These are phyloP conservation scores for Penicillium sp. DNA, from an alignment of 2,329 filamentous ascomycete genomes.

Conservation along the genomic window DNA sequence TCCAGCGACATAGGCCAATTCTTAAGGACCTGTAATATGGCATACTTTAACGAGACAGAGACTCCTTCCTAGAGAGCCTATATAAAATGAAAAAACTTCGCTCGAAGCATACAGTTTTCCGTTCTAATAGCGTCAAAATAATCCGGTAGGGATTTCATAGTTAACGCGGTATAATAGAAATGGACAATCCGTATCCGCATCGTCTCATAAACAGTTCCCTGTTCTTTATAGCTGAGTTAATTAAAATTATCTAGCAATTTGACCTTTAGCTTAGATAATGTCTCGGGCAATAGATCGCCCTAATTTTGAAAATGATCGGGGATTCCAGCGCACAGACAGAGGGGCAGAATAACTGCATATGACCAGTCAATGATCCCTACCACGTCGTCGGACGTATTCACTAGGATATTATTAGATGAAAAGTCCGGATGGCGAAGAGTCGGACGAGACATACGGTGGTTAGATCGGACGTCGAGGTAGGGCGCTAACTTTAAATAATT, in stretches of 20 bases:
- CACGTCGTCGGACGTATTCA: conserved; percentile 27
- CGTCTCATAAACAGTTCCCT: conserved; percentile 22
- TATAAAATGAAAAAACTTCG: conserved; percentile 25
- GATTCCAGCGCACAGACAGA: conserved; percentile 25
- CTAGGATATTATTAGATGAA: conserved; percentile 33
- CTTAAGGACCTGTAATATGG: conserved; percentile 19
- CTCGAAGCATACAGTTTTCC: conserved; percentile 22
- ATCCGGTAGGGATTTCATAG: conserved; percentile 22
- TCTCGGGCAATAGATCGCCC: conserved; percentile 31
- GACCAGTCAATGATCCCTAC: conserved; percentile 35
- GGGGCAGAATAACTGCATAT: conserved; percentile 29
- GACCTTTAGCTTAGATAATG: conserved; percentile 28
- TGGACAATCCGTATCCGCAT: conserved; percentile 24
- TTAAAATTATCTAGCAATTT: conserved; percentile 26
- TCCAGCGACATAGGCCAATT: conserved; percentile 25
- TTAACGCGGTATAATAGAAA: conserved; percentile 29
- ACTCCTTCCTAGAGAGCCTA: conserved; percentile 33
- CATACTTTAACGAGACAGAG: conserved; percentile 21
- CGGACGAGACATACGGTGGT: conserved; percentile 20
- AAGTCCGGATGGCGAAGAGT: conserved; percentile 28
- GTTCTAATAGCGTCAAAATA: conserved; percentile 22
- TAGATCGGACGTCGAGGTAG: conserved; percentile 15
- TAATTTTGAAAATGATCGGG: conserved; percentile 37
- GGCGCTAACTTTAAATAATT: conserved; percentile 19
- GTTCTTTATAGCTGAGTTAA: conserved; percentile 19